phyloP scores from a whole-genome alignment of 2,329 filamentous ascomycete genomes.

The Cercospora zeina region DNA sequence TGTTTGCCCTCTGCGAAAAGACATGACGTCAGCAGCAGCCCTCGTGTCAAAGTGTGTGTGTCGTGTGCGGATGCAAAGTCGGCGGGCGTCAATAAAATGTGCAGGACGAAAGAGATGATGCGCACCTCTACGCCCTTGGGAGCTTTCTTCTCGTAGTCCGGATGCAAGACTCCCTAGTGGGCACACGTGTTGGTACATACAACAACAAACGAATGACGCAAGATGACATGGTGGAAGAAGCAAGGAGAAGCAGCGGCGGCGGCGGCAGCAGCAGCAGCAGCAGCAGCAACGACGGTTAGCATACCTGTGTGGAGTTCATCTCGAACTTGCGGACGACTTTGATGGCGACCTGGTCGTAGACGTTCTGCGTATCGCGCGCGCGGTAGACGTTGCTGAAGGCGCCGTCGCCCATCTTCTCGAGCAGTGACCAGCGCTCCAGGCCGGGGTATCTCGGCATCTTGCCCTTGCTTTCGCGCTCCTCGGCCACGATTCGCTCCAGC shows the following conservation, averaged over 20 bases:
- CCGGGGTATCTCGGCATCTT: conserved; percentile 86
- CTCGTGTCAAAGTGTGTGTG: not conserved
- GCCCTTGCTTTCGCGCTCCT: conserved; percentile 81
- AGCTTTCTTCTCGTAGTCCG: conserved; percentile 81
- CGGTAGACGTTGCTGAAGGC: conserved; percentile 99
- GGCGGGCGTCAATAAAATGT: conserved; percentile 16
- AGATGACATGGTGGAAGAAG: conserved; percentile 21
- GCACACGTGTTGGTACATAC: conserved; percentile 32
- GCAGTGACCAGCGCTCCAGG: conserved; percentile 77
- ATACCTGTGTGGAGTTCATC: conserved; percentile 98
- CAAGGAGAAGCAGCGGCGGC: conserved; percentile 18
- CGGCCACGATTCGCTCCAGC: conserved; percentile 81
- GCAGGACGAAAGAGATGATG: conserved; percentile 36
- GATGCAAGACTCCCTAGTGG: conserved; percentile 70
- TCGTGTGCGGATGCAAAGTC: conserved; percentile 6
- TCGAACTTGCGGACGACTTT: conserved; percentile 99
- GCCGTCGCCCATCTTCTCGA: conserved; percentile 98
- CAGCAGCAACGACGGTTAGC: conserved; percentile 45
- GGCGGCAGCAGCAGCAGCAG: not conserved
- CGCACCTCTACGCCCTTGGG: conserved; percentile 98
- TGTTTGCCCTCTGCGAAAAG: conserved; percentile 77
- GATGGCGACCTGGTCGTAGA: conserved; percentile 82
- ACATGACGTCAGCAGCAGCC: conserved; percentile 46
- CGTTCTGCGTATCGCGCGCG: conserved; percentile 71
- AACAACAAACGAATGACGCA: conserved; percentile 4